Base-by-base conservation (phyloP, 73 alveolate species). In the Urostyla sp. region DNA sequence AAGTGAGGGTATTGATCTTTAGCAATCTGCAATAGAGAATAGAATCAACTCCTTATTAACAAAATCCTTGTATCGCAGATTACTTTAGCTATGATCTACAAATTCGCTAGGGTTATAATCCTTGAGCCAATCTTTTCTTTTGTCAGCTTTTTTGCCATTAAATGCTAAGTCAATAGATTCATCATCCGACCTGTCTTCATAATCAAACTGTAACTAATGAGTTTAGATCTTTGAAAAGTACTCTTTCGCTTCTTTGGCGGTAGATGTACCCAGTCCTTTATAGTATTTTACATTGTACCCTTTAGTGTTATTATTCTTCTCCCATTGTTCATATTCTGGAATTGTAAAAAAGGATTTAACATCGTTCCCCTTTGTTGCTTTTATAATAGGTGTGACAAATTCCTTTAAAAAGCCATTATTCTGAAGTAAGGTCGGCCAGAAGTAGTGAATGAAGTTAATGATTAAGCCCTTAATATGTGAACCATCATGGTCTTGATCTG, bases 401-500 rank as follows among this genome's bases (percentile, higher is more conserved):
- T 98, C 99, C 24, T 89, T 85, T 60, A 98, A 52, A 88, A 98
- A 98, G 30, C 99, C 99, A 50, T 90, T 89, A 72, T 87, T 85
- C 83, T 94, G 91, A 32, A 98, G 84, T 46, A 98, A 72, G 36
- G 98, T 76, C 11, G 99, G 99, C 99, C 99, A 98, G 94, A 97
- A 97, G 23, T 94, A 94, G 76, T 97, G 99, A 49, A 98, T 85
- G 84, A 98, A 98, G 90, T 98, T 98, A 73, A 98, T 96, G 48
- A 98, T 88, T 63, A 98, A 94, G 27, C 99, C 99, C 84, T 98
- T 98, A 50, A 98, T 98, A 89, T 98, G 99, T 10, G 99, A 96
- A 16, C 99, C 99, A 84, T 98, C 99, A 46, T 91, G 98, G 89
- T 98, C 99, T 81, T 98, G 96, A 91, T 98, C 99, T 49, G 99